Percentiles rank a stretch among this genome's conserved stretches.
These are phyloP conservation scores for Benincasa hispida DNA, from an alignment of 306 rosid species.

Conservation along the genomic window DNA sequence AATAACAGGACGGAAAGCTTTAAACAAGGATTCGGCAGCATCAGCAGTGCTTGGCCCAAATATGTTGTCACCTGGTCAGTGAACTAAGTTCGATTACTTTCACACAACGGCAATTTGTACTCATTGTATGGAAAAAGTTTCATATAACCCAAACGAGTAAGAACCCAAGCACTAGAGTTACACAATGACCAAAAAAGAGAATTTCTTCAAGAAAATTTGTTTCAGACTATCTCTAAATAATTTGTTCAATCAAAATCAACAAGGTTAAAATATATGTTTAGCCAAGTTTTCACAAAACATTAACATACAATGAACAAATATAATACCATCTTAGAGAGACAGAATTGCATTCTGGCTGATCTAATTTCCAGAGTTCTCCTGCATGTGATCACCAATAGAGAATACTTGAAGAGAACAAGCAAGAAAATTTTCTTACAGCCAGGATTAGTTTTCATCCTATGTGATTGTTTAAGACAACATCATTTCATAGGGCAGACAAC, in stretches of 20 bases:
- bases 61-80: conserved; percentile 61
- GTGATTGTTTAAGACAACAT: not conserved
- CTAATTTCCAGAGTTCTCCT: not conserved
- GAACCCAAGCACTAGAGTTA: not conserved
- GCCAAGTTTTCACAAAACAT: not conserved
- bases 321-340: not conserved
- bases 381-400: not conserved
- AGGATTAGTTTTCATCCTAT: not conserved
- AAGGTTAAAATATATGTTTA: not conserved
- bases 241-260: not conserved
- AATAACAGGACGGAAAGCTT: conserved; percentile 76
- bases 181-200: not conserved
- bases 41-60: conserved; percentile 70
- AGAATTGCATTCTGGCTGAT: not conserved
- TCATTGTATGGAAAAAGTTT: not conserved
- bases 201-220: not conserved
- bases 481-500: not conserved
- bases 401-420: not conserved
- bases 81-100: conserved; percentile 18
- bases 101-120: not conserved
- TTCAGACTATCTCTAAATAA: not conserved
- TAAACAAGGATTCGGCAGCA: conserved; percentile 74
- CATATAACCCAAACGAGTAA: not conserved
- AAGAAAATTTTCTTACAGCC: not conserved
- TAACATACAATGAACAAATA: not conserved